Evolutionary conservation across 2,329 filamentous ascomycete genomes (phyloP).

Genomic region (Graphilbum fragrans): DNA sequence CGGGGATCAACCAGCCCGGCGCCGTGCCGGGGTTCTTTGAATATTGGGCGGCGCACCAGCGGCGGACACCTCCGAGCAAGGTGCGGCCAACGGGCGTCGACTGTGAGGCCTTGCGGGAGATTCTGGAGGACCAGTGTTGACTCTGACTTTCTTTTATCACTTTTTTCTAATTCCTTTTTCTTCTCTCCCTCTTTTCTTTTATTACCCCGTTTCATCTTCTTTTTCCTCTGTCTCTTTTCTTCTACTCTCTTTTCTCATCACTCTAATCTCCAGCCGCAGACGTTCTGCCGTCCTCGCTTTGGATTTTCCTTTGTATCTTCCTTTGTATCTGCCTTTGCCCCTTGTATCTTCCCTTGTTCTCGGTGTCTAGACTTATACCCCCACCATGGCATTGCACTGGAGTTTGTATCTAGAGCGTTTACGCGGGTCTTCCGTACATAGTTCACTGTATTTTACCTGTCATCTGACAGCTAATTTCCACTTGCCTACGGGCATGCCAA

Average conservation of each 20-base stretch:
- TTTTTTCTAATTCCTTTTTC: neutral
- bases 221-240: neutral
- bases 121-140: constrained; percentile 28
- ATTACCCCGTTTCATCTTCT: neutral
- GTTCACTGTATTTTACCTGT: too few relatives aligned
- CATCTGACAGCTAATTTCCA: too few relatives aligned
- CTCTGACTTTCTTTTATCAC: neutral
- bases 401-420: too few relatives aligned
- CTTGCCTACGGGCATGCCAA: too few relatives aligned
- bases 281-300: too few relatives aligned
- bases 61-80: constrained; percentile 38
- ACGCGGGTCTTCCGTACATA: too few relatives aligned
- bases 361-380: too few relatives aligned
- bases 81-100: constrained; percentile 48
- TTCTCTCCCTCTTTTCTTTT: neutral
- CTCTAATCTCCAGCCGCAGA: too few relatives aligned
- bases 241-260: neutral
- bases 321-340: too few relatives aligned
- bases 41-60: constrained; percentile 37
- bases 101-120: constrained; percentile 47
- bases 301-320: too few relatives aligned
- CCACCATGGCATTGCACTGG: too few relatives aligned
- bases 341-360: too few relatives aligned
- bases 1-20: constrained; percentile 71
- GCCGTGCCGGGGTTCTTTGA: constrained; percentile 59